These are phyloP conservation scores for Picochlorum sp. DNA, from an alignment of 139 green algal species.

Conservation along the genomic window DNA sequence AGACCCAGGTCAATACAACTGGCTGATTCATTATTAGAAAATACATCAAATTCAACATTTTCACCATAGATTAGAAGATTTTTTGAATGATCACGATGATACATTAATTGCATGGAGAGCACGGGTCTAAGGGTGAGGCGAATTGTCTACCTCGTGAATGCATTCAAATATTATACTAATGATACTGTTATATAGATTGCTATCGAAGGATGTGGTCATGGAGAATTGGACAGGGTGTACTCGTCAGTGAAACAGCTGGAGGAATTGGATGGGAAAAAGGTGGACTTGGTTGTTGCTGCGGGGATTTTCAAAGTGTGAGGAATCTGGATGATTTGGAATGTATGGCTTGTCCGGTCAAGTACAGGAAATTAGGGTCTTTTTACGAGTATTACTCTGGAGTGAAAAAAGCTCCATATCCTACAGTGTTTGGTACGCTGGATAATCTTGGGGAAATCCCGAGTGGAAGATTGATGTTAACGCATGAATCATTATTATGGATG, in stretches of 20 bases:
- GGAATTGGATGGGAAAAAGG: constrained; percentile 45
- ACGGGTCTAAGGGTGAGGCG: constrained; percentile 3
- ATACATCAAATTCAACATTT: too few species aligned
- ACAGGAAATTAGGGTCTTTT: constrained; percentile 81
- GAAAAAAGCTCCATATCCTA: constrained; percentile 69
- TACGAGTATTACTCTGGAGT: constrained; percentile 92
- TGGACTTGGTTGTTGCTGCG: constrained; percentile 96
- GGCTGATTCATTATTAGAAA: too few species aligned
- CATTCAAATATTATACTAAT: background rate
- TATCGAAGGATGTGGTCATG: constrained; percentile 84
- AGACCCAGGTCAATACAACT: too few species aligned
- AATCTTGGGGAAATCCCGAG: background rate
- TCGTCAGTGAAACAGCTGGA: constrained; percentile 63
- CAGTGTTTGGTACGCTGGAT: constrained; percentile 77
- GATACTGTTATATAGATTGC: constrained; percentile 55
- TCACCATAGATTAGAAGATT: background rate
- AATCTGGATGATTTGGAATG: constrained; percentile 92
- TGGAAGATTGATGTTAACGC: background rate
- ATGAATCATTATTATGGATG: background rate
- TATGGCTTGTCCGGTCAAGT: constrained; percentile 90
- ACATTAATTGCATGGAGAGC: background rate
- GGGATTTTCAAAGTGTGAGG: constrained; percentile 96
- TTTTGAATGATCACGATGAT: background rate
- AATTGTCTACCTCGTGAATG: background rate
- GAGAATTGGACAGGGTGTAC: constrained; percentile 93